phyloP scores from a whole-genome alignment of 1,284 basidiomycete species.

The Hemileccinum hortonii region DNA sequence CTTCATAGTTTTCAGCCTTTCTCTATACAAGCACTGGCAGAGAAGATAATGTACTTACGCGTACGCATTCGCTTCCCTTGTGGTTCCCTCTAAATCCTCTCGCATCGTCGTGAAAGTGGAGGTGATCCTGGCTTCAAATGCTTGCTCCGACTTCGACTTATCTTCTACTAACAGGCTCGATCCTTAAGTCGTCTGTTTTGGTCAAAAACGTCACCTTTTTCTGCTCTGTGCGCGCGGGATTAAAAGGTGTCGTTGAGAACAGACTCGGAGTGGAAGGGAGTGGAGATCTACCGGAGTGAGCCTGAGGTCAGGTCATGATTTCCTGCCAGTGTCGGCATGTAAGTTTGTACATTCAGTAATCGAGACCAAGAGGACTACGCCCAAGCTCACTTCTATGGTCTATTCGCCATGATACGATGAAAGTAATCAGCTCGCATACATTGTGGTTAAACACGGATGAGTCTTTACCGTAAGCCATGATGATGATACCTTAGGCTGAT shows the following conservation, averaged over 20 bases:
- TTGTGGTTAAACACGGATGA: not conserved
- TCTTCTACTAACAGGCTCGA: slow-evolving; percentile 4
- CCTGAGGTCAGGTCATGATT: slow-evolving; percentile 6
- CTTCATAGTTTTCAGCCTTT: slow-evolving; percentile 16
- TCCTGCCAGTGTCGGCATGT: slow-evolving; percentile 16
- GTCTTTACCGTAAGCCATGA: slow-evolving; percentile 25
- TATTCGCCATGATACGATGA: not conserved
- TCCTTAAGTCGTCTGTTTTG: not conserved
- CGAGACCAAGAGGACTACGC: not conserved
- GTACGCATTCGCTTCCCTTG: slow-evolving; percentile 22
- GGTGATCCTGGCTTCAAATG: slow-evolving; percentile 23
- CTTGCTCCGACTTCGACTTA: slow-evolving; percentile 17
- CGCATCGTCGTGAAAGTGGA: slow-evolving; percentile 18
- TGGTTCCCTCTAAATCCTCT: slow-evolving; percentile 14
- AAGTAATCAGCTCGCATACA: slow-evolving; percentile 8
- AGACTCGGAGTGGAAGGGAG: not conserved
- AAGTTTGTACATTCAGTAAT: not conserved
- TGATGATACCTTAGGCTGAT: not conserved
- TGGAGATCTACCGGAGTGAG: slow-evolving; percentile 17
- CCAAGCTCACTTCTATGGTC: slow-evolving; percentile 19
- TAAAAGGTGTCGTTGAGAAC: slow-evolving; percentile 2
- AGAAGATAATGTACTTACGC: slow-evolving; percentile 23
- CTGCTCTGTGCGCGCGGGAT: slow-evolving; percentile 9
- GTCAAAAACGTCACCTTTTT: slow-evolving; percentile 14
- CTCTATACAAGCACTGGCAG: not conserved